These are phyloP conservation scores for Lachnellula suecica DNA, from an alignment of 2,329 filamentous ascomycete genomes.

Conservation along the genomic window DNA sequence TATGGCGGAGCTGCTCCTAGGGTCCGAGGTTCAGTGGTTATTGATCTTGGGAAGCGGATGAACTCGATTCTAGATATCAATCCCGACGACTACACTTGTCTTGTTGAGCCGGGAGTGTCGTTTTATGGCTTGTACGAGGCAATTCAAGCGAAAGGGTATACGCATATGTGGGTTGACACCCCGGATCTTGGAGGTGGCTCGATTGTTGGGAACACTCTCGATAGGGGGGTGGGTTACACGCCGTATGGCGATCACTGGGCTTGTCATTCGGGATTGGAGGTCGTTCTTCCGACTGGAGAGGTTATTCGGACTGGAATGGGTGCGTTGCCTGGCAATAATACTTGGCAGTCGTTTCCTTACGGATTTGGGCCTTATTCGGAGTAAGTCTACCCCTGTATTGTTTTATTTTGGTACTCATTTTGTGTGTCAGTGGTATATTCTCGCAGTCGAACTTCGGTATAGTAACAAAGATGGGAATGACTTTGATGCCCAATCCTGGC, in stretches of 20 bases:
- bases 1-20: slow-evolving; percentile 52
- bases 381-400: not conserved
- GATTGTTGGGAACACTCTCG: slow-evolving; percentile 44
- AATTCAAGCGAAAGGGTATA: slow-evolving; percentile 35
- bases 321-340: slow-evolving; percentile 39
- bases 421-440: slow-evolving; percentile 40
- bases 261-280: slow-evolving; percentile 34
- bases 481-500: slow-evolving; percentile 49
- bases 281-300: slow-evolving; percentile 45
- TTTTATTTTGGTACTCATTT: not conserved
- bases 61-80: slow-evolving; percentile 50
- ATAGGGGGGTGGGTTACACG: slow-evolving; percentile 45
- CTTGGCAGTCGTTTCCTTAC: slow-evolving; percentile 39
- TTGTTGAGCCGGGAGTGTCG: slow-evolving; percentile 55
- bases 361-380: slow-evolving; percentile 40
- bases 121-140: slow-evolving; percentile 50
- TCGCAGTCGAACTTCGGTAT: slow-evolving; percentile 52
- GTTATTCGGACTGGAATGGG: slow-evolving; percentile 47
- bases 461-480: slow-evolving; percentile 53
- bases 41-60: slow-evolving; percentile 52
- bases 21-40: slow-evolving; percentile 45
- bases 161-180: slow-evolving; percentile 13
- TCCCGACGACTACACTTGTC: slow-evolving; percentile 45
- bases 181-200: slow-evolving; percentile 40
- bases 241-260: slow-evolving; percentile 34